Percentiles rank a stretch among this genome's conserved stretches.
These are phyloP conservation scores for Pseudisothecium myosuroides DNA, from an alignment of 225 moss, liverwort and hornwort genomes.

Conservation along the genomic window DNA sequence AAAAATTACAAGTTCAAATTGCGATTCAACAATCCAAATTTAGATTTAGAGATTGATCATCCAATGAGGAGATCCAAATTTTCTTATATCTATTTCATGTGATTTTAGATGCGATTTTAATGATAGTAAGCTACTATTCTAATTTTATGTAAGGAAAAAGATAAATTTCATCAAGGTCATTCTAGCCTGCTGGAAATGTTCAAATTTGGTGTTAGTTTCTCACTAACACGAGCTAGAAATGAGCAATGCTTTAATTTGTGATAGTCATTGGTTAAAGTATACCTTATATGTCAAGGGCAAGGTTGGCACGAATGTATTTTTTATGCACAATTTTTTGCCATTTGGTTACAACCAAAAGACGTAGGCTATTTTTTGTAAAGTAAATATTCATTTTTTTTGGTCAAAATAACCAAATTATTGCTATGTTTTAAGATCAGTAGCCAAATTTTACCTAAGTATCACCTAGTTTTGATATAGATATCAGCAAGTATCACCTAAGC, in stretches of 20 bases:
- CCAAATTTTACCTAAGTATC: too few relatives aligned
- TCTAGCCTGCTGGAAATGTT: neutral
- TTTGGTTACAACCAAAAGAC: too few relatives aligned
- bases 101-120: neutral
- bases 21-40: neutral
- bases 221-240: neutral
- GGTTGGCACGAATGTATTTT: too few relatives aligned
- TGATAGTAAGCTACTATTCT: fast-evolving
- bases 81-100: neutral
- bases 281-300: neutral
- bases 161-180: neutral
- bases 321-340: too few relatives aligned
- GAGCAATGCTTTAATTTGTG: neutral
- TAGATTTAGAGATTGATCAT: neutral
- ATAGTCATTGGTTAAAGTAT: neutral
- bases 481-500: too few relatives aligned
- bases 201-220: neutral
- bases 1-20: neutral
- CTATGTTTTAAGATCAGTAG: too few relatives aligned
- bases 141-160: neutral
- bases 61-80: fast-evolving
- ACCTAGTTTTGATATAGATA: too few relatives aligned
- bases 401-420: too few relatives aligned
- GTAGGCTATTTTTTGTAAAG: too few relatives aligned
- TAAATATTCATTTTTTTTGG: too few relatives aligned